Conservation (phyloP, 2,329 filamentous ascomycete genomes). For the Rachicladosporium sp. region DNA sequence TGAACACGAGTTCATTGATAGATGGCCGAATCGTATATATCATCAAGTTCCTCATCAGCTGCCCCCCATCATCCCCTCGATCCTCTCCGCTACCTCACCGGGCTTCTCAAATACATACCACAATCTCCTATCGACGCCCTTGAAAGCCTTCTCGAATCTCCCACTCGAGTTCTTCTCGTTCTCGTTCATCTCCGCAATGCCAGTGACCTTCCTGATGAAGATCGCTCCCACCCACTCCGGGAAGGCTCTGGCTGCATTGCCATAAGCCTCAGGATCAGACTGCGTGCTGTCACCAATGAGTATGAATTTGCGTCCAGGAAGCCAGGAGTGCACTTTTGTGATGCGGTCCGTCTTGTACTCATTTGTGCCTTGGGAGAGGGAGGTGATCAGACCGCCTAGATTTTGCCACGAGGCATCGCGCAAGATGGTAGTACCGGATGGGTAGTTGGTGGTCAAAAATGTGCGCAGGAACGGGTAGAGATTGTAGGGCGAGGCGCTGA, state of each 20-base stretch:
- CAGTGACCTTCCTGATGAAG: slow-evolving; percentile 70
- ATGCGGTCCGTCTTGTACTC: slow-evolving; percentile 78
- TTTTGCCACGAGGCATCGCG: slow-evolving; percentile 82
- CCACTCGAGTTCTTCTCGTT: slow-evolving; percentile 55
- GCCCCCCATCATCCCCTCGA: slow-evolving; percentile 19
- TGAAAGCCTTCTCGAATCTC: slow-evolving; percentile 75
- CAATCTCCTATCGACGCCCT: slow-evolving; percentile 52
- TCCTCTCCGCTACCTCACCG: slow-evolving; percentile 42
- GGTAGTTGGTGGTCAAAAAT: slow-evolving; percentile 62
- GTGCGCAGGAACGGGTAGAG: slow-evolving; percentile 73
- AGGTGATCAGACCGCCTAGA: slow-evolving; percentile 63
- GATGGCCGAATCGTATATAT: no score
- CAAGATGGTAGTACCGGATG: slow-evolving; percentile 67
- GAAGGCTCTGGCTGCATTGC: slow-evolving; percentile 56
- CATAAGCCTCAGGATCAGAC: slow-evolving; percentile 81
- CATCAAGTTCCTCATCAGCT: no score
- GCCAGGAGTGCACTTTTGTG: slow-evolving; percentile 62
- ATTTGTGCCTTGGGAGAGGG: slow-evolving; percentile 67
- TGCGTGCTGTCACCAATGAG: slow-evolving; percentile 86
- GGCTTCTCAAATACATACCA: slow-evolving; percentile 82
- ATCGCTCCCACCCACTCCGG: slow-evolving; percentile 72
- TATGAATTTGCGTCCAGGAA: slow-evolving; percentile 68
- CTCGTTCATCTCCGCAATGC: slow-evolving; percentile 59
- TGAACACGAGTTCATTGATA: no score
- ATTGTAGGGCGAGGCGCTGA: slow-evolving; percentile 89